These are phyloP conservation scores for Penicillium sp. DNA, from an alignment of 2,329 filamentous ascomycete genomes.

Conservation along the genomic window DNA sequence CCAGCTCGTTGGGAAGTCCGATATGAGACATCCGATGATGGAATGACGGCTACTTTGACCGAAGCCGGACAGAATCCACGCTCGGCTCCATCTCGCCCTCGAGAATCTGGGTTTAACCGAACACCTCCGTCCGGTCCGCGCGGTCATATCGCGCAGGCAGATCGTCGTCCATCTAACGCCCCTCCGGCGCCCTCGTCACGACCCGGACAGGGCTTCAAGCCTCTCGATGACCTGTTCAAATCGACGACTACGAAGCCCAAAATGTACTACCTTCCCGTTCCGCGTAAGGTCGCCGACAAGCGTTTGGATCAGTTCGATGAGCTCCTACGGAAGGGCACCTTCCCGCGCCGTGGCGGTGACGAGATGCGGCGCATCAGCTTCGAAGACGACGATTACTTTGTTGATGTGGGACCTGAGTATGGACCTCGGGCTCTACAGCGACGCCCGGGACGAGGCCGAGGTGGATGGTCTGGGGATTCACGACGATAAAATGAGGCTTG, in stretches of 20 bases:
- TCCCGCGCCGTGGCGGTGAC: slow-evolving; percentile 43
- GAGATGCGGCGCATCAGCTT: slow-evolving; percentile 71
- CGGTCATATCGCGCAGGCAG: slow-evolving; percentile 20
- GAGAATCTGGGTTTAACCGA: slow-evolving; percentile 27
- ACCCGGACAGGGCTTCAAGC: slow-evolving; percentile 49
- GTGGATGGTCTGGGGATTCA: slow-evolving; percentile 24
- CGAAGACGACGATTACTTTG: slow-evolving; percentile 62
- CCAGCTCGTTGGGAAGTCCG: slow-evolving; percentile 67
- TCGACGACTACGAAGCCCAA: slow-evolving; percentile 62
- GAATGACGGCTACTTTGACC: slow-evolving; percentile 57
- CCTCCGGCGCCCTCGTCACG: slow-evolving; percentile 19
- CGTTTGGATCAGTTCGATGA: slow-evolving; percentile 61
- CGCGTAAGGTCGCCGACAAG: slow-evolving; percentile 60
- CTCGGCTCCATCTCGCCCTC: slow-evolving; percentile 26
- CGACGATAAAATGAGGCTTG: slow-evolving; percentile 16
- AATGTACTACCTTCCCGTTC: slow-evolving; percentile 65
- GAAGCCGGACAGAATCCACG: slow-evolving; percentile 41
- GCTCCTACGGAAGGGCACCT: slow-evolving; percentile 40
- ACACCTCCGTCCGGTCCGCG: slow-evolving; percentile 32
- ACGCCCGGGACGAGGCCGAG: slow-evolving; percentile 35
- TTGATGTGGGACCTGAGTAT: slow-evolving; percentile 70
- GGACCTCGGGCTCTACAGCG: slow-evolving; percentile 16
- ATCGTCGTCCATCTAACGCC: slow-evolving; percentile 28
- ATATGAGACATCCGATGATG: slow-evolving; percentile 61
- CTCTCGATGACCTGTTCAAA: slow-evolving; percentile 59